phyloP scores from a whole-genome alignment of 495 filamentous ascomycete genomes.

The Aspergillus ostianus region DNA sequence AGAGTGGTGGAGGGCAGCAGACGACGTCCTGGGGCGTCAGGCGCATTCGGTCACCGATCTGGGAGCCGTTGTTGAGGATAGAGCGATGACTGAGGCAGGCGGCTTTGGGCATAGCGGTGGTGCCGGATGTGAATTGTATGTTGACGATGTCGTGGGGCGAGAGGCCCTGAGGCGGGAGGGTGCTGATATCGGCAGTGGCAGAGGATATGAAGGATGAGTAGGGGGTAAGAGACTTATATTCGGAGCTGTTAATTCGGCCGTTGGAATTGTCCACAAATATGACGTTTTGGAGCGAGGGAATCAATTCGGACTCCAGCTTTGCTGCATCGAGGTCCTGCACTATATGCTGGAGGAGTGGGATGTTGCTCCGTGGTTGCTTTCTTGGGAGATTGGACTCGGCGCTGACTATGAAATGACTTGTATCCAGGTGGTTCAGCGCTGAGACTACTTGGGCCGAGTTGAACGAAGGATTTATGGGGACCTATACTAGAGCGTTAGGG shows the following conservation, averaged over 20 bases:
- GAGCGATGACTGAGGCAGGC: slow-evolving; percentile 80
- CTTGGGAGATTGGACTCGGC: slow-evolving; percentile 82
- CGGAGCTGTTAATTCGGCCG: slow-evolving; percentile 51
- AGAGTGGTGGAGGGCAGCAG: slow-evolving; percentile 84
- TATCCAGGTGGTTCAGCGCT: slow-evolving; percentile 72
- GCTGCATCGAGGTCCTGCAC: slow-evolving; percentile 54
- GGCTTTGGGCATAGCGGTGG: slow-evolving; percentile 86
- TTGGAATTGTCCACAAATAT: slow-evolving; percentile 79
- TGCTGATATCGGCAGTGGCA: slow-evolving; percentile 47
- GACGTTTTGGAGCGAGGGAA: slow-evolving; percentile 69
- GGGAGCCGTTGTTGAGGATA: slow-evolving; percentile 87
- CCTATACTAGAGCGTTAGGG: slow-evolving; percentile 36
- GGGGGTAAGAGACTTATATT: slow-evolving; percentile 48
- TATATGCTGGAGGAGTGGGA: slow-evolving; percentile 63
- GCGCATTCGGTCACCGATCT: slow-evolving; percentile 81
- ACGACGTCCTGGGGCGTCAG: slow-evolving; percentile 70
- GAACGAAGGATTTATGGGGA: slow-evolving; percentile 91
- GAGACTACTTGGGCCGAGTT: slow-evolving; percentile 74
- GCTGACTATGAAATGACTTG: slow-evolving; percentile 76
- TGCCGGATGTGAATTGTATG: slow-evolving; percentile 96
- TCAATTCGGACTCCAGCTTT: slow-evolving; percentile 58
- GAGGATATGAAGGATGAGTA: slow-evolving; percentile 49
- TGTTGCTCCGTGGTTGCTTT: slow-evolving; percentile 76
- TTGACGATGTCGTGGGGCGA: slow-evolving; percentile 74
- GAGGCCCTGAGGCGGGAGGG: slow-evolving; percentile 48